Base-by-base conservation (phyloP, 805 yeast species). In the Candida andamanensis region DNA sequence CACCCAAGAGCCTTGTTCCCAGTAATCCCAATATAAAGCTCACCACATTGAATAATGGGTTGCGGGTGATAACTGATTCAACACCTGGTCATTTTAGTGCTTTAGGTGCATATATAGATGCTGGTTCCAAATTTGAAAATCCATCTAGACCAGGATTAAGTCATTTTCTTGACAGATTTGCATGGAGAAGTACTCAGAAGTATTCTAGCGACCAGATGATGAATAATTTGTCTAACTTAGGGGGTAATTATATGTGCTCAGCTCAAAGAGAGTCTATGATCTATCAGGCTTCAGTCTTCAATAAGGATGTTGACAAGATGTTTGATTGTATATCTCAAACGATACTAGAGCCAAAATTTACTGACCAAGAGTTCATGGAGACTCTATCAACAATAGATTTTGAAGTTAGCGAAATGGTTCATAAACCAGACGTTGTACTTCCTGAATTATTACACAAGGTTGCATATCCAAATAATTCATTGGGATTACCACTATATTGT, bases 241-340 rank as follows among this genome's bases (percentile, higher is more conserved):
- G 98, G 29, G 98, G 97, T 10, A 90, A 87, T 55, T 87, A 83
- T 58, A 89, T 85, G 77, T 84, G 95, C 50, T 81, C 95, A 1
- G 82, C 95, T 0, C 84, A 94, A 6, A 72, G 98, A 50, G 98
- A 92, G 56, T 74, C 94, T 4, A 71, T 90, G 65, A 76, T 90
- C 62, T 92, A 92, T 57, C 97, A 92, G 58, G 94, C 97, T 1
- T 80, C 95, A 3, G 95, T 87, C 1, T 90, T 92, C 70, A 89
- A 89, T 53, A 69, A 71, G 27, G 96, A 89, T 50, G 78, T 82
- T 7, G 90, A 76, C 24, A 65, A 69, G 42, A 86, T 92, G 95
- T 75, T 84, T 42, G 72, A 72, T 28, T 65, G 85, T 28, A 64
- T 92, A 46, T 63, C 85, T 16, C 89, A 87, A 43, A 85, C 97